A percentile compares a stretch with the other conserved stretches of the same genome.
Conservation (phyloP, 164 flowering plant species). For the Magnolia sinica region DNA sequence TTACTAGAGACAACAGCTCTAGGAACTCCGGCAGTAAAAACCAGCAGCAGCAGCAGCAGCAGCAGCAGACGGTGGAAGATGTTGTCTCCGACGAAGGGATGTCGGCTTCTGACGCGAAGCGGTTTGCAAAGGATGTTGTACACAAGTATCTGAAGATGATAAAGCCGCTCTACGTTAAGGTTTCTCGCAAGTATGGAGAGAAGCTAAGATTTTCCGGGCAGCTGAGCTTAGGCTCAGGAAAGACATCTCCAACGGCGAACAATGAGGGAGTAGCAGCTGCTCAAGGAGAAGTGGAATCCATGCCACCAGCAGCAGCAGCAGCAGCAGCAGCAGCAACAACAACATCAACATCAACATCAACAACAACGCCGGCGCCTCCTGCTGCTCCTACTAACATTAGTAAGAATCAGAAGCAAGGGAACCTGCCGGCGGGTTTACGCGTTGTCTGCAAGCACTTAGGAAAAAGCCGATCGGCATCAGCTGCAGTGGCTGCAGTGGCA, state of each 20-base stretch:
- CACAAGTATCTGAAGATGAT: slow-evolving; percentile 75
- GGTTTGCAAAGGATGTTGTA: slow-evolving; percentile 47
- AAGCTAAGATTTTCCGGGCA: slow-evolving; percentile 48
- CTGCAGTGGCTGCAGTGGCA: slow-evolving; percentile 36
- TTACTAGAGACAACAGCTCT: slow-evolving; percentile 54
- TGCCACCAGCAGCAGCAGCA: slow-evolving; percentile 53
- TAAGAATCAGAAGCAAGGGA: slow-evolving; percentile 36
- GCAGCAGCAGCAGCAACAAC: slow-evolving; percentile 33
- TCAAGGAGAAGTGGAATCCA: background rate
- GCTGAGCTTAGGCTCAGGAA: slow-evolving; percentile 22
- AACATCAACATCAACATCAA: slow-evolving; percentile 45
- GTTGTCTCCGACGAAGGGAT: background rate
- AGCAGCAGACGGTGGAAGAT: slow-evolving; percentile 27
- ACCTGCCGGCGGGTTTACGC: slow-evolving; percentile 21
- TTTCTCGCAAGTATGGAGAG: slow-evolving; percentile 55
- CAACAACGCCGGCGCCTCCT: slow-evolving; percentile 28
- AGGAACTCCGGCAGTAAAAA: slow-evolving; percentile 19
- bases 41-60: slow-evolving; percentile 15
- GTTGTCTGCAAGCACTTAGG: slow-evolving; percentile 71
- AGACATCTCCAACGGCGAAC: background rate
- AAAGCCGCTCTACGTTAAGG: slow-evolving; percentile 73
- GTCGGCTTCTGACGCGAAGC: slow-evolving; percentile 32
- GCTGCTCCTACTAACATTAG: slow-evolving; percentile 24
- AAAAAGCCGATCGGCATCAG: slow-evolving; percentile 68
- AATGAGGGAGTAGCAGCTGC: slow-evolving; percentile 10